These are phyloP conservation scores for Spiraea crenata DNA, from an alignment of 331 rosid genomes.

Conservation along the genomic window DNA sequence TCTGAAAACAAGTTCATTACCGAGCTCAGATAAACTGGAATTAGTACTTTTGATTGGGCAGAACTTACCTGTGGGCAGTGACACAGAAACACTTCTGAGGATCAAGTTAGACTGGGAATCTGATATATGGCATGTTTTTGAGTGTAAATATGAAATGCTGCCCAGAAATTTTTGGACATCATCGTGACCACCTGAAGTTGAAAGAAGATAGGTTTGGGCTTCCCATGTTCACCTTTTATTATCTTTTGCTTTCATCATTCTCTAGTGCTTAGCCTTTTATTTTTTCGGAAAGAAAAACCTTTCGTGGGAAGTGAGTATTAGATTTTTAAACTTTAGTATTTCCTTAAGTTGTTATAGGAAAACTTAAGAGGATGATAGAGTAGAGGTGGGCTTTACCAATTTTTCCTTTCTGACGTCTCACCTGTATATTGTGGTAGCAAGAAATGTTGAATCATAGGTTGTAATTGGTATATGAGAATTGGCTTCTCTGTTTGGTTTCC, in stretches of 20 bases:
- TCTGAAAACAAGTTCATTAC: too few relatives aligned
- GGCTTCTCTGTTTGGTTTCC: neutral
- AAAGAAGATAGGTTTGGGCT: slow-evolving; percentile 43
- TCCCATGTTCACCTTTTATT: slow-evolving; percentile 5
- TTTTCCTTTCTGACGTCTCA: slow-evolving; percentile 58
- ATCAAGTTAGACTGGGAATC: slow-evolving; percentile 31
- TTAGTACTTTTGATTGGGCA: slow-evolving; percentile 48
- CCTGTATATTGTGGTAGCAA: slow-evolving; percentile 62
- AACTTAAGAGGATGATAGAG: slow-evolving; percentile 39
- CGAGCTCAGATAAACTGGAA: slow-evolving; percentile 45
- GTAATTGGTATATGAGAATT: slow-evolving; percentile 41
- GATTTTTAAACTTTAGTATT: slow-evolving; percentile 36
- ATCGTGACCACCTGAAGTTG: slow-evolving; percentile 39
- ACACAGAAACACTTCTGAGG: slow-evolving; percentile 30
- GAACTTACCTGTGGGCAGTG: slow-evolving; percentile 24
- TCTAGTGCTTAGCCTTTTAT: neutral
- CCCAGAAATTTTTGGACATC: slow-evolving; percentile 37
- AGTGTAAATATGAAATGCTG: slow-evolving; percentile 72
- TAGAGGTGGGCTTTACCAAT: slow-evolving; percentile 53
- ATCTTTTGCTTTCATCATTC: neutral
- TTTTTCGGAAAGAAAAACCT: slow-evolving; percentile 3
- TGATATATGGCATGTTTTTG: slow-evolving; percentile 48
- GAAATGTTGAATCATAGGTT: slow-evolving; percentile 40
- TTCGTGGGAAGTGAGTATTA: slow-evolving; percentile 33
- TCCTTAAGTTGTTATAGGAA: slow-evolving; percentile 43